Conservation (phyloP, 2,329 filamentous ascomycete genomes). For the Verticillium albo-atrum region DNA sequence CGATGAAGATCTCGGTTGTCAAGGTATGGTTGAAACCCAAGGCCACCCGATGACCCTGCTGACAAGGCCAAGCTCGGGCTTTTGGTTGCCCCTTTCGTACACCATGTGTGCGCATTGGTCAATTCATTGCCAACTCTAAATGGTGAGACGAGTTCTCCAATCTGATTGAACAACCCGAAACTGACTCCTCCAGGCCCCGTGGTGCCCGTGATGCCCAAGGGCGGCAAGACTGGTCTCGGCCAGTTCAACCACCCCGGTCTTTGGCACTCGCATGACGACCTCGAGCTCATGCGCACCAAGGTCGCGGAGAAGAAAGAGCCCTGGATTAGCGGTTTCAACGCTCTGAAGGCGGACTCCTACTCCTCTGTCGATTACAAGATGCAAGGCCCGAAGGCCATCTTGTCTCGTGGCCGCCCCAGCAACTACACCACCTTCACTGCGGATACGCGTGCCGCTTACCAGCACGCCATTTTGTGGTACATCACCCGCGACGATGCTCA, state of each 20-base stretch:
- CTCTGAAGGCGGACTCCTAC: constrained; percentile 7
- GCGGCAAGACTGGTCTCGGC: constrained; percentile 3
- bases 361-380: constrained; percentile 18
- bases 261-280: constrained; percentile 9
- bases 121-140: background rate
- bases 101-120: background rate
- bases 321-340: constrained; percentile 2
- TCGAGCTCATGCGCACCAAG: constrained; percentile 5
- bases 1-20: background rate
- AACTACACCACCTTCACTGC: constrained; percentile 31
- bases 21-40: background rate
- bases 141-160: background rate
- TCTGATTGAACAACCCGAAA: background rate
- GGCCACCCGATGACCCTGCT: background rate
- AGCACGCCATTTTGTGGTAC: constrained; percentile 38
- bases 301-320: constrained; percentile 4
- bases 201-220: background rate
- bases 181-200: background rate
- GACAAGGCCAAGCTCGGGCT: background rate
- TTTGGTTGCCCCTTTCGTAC: background rate
- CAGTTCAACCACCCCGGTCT: constrained; percentile 7
- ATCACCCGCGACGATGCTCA: constrained; percentile 30
- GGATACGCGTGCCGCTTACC: constrained; percentile 31
- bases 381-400: constrained; percentile 22
- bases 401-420: constrained; percentile 24